Percentiles rank a stretch among this genome's conserved stretches.
phyloP scores from a whole-genome alignment of 495 filamentous ascomycete species.

The Lindgomyces ingoldianus region DNA sequence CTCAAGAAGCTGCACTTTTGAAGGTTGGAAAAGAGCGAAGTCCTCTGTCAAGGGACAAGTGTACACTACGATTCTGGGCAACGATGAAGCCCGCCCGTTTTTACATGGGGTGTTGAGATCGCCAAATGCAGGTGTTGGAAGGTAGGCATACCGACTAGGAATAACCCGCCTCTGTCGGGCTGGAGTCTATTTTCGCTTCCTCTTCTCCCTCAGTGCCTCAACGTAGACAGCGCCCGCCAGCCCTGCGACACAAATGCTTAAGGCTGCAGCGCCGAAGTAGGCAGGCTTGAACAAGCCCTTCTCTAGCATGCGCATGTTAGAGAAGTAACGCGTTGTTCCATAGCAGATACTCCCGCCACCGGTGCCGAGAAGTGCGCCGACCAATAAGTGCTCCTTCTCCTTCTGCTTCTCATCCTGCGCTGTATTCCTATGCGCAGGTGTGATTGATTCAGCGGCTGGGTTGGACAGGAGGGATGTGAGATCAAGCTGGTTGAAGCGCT shows the following conservation, averaged over 20 bases:
- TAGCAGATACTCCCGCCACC: slow-evolving; percentile 36
- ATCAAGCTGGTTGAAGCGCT: slow-evolving; percentile 29
- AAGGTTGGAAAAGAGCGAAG: too few species aligned
- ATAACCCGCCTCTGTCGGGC: too few species aligned
- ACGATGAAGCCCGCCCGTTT: too few species aligned
- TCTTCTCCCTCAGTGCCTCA: slow-evolving; percentile 8
- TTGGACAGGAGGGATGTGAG: slow-evolving; percentile 21
- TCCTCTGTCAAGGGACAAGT: too few species aligned
- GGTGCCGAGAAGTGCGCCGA: slow-evolving; percentile 29
- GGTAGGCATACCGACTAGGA: too few species aligned
- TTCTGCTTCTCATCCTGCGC: neutral
- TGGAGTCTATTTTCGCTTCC: neutral
- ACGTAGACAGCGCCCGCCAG: slow-evolving; percentile 18
- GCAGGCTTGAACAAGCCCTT: slow-evolving; percentile 37
- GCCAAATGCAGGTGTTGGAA: too few species aligned
- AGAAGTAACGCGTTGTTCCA: slow-evolving; percentile 40
- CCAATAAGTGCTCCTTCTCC: slow-evolving; percentile 22
- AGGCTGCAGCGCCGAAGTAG: slow-evolving; percentile 8
- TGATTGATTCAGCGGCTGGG: slow-evolving; percentile 18
- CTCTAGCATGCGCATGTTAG: slow-evolving; percentile 33
- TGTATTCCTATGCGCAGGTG: slow-evolving; percentile 6
- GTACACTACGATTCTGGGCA: too few species aligned
- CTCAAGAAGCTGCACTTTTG: too few species aligned
- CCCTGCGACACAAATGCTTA: slow-evolving; percentile 6
- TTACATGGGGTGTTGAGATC: too few species aligned